phyloP scores from a whole-genome alignment of 1,284 basidiomycete species.

The Takashimella koratensis region DNA sequence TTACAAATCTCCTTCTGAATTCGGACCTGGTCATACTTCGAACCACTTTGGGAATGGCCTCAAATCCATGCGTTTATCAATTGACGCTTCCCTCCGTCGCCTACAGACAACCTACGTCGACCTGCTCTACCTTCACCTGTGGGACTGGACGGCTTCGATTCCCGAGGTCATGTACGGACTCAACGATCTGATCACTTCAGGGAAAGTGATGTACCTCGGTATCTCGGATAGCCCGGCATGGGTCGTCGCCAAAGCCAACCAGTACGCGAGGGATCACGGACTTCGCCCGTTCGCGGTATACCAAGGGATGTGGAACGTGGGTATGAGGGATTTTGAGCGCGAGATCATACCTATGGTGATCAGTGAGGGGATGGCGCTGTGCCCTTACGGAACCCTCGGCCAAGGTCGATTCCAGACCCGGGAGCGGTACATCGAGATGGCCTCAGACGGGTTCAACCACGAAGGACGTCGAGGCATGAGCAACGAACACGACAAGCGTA shows the following conservation, averaged over 20 bases:
- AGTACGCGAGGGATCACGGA: slow-evolving; percentile 54
- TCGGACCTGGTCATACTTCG: too few species aligned
- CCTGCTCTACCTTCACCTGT: slow-evolving; percentile 51
- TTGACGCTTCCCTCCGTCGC: slow-evolving; percentile 44
- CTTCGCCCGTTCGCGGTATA: slow-evolving; percentile 59
- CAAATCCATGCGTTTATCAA: slow-evolving; percentile 25
- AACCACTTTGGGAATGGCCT: slow-evolving; percentile 12
- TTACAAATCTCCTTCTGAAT: too few species aligned
- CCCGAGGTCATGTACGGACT: slow-evolving; percentile 51
- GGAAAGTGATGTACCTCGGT: slow-evolving; percentile 51
- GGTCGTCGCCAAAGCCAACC: slow-evolving; percentile 56
- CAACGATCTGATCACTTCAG: slow-evolving; percentile 43
- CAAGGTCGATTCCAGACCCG: slow-evolving; percentile 48
- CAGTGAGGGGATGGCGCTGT: slow-evolving; percentile 50
- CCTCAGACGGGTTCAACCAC: too few species aligned
- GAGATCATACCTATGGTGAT: slow-evolving; percentile 60
- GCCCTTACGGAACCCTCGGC: slow-evolving; percentile 50
- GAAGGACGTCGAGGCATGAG: too few species aligned
- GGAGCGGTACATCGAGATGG: slow-evolving; percentile 40
- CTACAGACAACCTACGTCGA: slow-evolving; percentile 52
- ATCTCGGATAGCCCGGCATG: slow-evolving; percentile 56
- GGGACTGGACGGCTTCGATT: slow-evolving; percentile 48
- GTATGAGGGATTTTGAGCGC: slow-evolving; percentile 54
- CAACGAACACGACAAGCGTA: too few species aligned
- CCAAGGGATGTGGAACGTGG: slow-evolving; percentile 57